Base-by-base conservation (phyloP, 805 yeast species). In the Wickerhamomyces strasburgensis region DNA sequence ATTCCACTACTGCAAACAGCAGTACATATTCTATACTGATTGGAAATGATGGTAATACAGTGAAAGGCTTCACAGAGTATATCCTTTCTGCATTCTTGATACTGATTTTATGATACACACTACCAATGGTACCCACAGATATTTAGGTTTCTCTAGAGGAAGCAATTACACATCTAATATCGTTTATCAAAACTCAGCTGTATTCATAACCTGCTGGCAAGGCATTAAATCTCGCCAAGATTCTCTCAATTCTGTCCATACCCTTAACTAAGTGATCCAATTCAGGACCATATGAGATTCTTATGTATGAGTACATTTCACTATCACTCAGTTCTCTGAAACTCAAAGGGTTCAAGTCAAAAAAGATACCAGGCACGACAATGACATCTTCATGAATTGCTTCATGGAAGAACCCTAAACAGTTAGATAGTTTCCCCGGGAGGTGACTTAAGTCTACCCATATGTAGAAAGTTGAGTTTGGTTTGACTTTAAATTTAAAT, bases 341-440 rank as follows among this genome's bases (percentile, higher is more conserved):
- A 30, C 67, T 64, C 37, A 63, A 68, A 4, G 82, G 82, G 44
- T 75, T 75, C 44, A 75, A 65, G 51, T 75, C 74, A 52, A 75
- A 75, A 61, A 75, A 75, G 44, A 75, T 75, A 3, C 82, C 82
- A 4, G 82, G 82, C 14, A 75, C 82, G 23, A 72, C 70, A 49
- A 75, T 75, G 10, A 74, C 78, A 47, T 69, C 69, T 46, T 75
- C 79, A 48, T 74, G 80, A 29, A 75, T 58, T 42, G 78, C 73
- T 54, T 75, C 82, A 51, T 75, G 82, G 68, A 75, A 75, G 48
- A 75, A 75, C 0, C 82, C 81, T 29, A 75, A 62, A 49, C 80
- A 72, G 49, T 75, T 75, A 32, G 72, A 62, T 35, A 75, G 57
- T 52, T 75, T 75, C 1, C 74, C 73, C 1, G 80, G 80, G 29